Base-by-base conservation (phyloP, 1,284 basidiomycete species). In the Cystobasidiaceae sp. region DNA sequence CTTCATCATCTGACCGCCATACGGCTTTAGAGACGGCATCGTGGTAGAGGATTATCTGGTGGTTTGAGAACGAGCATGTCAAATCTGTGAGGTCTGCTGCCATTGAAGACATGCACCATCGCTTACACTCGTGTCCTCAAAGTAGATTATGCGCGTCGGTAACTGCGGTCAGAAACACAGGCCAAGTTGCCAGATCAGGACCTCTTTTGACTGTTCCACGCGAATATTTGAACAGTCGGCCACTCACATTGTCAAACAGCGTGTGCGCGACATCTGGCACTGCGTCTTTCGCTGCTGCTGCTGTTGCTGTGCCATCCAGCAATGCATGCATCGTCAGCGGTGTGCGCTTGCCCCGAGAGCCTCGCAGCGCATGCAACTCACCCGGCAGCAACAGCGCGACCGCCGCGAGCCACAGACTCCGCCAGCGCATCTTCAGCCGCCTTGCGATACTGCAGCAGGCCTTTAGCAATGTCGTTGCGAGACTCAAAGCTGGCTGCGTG, bases 1-100 rank as follows among this genome's bases (percentile, higher is more conserved):
- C 94, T 79, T 98, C 94, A 74, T 97, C 85, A n/a, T 82, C 80
- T 2, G 91, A 93, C 4, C 93, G 83, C 73, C 85, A 85, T 6
- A 97, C 81, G 64, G 84, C 81, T 9, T 87, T 84, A 11, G 82
- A 80, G 19, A 83, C 72, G 1, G 84, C 77, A 76, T 97, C 93
- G 75, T 93, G 89, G 74, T 90, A 92, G 57, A 97, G 80, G 9
- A 86, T 86, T 65, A 82, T 82, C 86, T 96, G 77, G 0, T 72
- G 58, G 67, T 49, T 6, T 15, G 17, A 17, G 11, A 54, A 19
- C 45, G 37, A 13, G n/a, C n/a, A 41, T 41, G n/a, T n/a, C 13
- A n/a, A n/a, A n/a, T n/a, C 13, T 41, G 45, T 8, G 13, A 25
- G 13, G 45, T 48, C 19, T 48, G 45, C 19, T 48, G 39, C 33